Conservation (phyloP, 306 rosid species). For the Pachyrhizus erosus region DNA sequence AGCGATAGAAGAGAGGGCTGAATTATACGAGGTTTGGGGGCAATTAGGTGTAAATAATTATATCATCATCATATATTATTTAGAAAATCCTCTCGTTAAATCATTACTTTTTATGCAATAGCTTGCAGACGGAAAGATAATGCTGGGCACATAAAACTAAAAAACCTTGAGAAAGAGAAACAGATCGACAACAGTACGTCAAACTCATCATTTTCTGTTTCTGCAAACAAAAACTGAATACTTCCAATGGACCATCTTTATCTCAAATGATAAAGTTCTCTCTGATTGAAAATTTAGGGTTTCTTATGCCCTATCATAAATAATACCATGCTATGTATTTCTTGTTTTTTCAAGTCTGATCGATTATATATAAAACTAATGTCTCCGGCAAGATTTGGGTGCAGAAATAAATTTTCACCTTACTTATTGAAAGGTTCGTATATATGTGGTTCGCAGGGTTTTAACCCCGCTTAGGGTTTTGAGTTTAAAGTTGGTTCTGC, state of each 20-base stretch:
- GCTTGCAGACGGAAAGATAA: slow-evolving; percentile 36
- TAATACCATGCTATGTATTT: not conserved
- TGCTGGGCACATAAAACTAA: slow-evolving; percentile 26
- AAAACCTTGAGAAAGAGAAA: slow-evolving; percentile 20
- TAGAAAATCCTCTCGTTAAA: not conserved
- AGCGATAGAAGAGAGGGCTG: not conserved
- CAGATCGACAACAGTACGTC: slow-evolving; percentile 38
- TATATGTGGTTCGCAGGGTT: not conserved
- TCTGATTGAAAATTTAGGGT: slow-evolving; percentile 14
- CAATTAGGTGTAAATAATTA: not conserved
- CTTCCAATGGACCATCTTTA: not conserved
- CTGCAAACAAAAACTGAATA: not conserved
- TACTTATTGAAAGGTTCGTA: slow-evolving; percentile 7
- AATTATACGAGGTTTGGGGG: not conserved
- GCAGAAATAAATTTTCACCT: slow-evolving; percentile 8
- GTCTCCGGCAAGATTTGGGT: not conserved
- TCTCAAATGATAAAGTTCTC: not conserved
- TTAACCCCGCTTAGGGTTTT: slow-evolving; percentile 41
- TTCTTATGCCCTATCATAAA: not conserved
- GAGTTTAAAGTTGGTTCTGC: slow-evolving; percentile 42
- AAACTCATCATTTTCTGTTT: slow-evolving; percentile 30
- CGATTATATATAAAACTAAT: not conserved
- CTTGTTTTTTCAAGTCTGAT: not conserved
- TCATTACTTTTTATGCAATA: slow-evolving; percentile 35
- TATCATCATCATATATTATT: not conserved